Evolutionary conservation across 1,284 basidiomycete genomes (phyloP).

Genomic region (Somion occarium): DNA sequence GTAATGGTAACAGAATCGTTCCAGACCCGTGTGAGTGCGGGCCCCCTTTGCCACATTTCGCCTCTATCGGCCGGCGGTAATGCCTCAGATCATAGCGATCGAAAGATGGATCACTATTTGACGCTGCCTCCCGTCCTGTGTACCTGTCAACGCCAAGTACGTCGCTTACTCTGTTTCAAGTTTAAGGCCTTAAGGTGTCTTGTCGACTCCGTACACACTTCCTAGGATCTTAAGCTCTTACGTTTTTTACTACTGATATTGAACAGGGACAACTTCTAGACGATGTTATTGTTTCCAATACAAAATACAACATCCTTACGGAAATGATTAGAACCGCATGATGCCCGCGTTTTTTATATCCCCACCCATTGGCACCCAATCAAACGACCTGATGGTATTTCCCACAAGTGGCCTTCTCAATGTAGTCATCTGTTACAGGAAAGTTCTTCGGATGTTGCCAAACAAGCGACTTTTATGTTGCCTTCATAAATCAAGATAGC

Average conservation of each 20-base stretch:
- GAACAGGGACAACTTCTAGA: not conserved
- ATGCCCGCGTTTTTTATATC: too few relatives aligned
- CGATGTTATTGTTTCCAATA: not conserved
- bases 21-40: too few relatives aligned
- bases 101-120: not conserved
- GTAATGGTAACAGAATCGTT: too few relatives aligned
- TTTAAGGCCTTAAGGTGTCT: not conserved
- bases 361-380: too few relatives aligned
- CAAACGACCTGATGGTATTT: conserved; percentile 1
- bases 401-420: not conserved
- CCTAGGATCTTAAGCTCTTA: too few relatives aligned
- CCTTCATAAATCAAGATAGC: not conserved
- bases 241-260: too few relatives aligned
- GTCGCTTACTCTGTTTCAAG: not conserved
- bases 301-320: not conserved
- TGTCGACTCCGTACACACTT: too few relatives aligned
- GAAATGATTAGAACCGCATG: not conserved
- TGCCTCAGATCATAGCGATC: not conserved
- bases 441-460: not conserved
- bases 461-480: not conserved
- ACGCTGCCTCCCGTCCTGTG: not conserved
- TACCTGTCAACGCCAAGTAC: conserved; percentile 1
- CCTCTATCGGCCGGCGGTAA: not conserved
- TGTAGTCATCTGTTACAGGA: not conserved
- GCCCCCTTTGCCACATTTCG: not conserved